Evolutionary conservation across 495 filamentous ascomycete species (phyloP), one percentile per base, ranked within the genome.

Genomic region (Talaromyces thailandensis): DNA sequence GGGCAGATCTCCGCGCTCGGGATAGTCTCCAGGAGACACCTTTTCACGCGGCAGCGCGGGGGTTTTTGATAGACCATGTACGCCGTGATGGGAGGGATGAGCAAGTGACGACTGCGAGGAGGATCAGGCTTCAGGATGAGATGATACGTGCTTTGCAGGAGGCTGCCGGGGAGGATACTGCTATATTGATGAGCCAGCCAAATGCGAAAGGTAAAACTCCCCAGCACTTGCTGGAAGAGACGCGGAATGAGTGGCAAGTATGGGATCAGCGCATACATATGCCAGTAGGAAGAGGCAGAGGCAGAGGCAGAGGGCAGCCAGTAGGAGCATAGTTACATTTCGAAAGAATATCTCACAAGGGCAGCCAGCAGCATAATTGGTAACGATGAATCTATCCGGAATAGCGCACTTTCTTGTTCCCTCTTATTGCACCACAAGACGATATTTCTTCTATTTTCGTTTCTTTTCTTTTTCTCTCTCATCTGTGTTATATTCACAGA

Each of bases 141-240:
- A 53, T 62, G 29, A 60, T 65, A 7, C 18, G 9, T 14, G 28
- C 43, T 26, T 24, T 65, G 18, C 21, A 32, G 48, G 43, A 53
- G 16, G 55, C 55, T 14, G 52, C 24, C 29, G 31, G 21, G n/a
- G 55, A 18, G 31, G 55, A 57, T 57, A 31, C 26, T 18, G 31
- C 21, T 24, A 61, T 56, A 16, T 57, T 62, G 40, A 65, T 65
- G 60, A 62, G 21, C 53, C 60, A 65, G 53, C 29, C 60, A 35
- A 65, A 65, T 60, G 29, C n/a, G 43, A 60, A 55, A 25, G 60
- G 60, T 37, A 62, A 58, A 58, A 65, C 60, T 29, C 64, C 64
- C 29, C 32, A 23, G 24, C 40, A 59, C 26, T 58, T 62, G 14
- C 29, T 62, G 55, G 23, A 62, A 43, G 60, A 65, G 64, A 62